Conservation (phyloP, 2,329 filamentous ascomycete species). For the Fusarium guadeloupense region DNA sequence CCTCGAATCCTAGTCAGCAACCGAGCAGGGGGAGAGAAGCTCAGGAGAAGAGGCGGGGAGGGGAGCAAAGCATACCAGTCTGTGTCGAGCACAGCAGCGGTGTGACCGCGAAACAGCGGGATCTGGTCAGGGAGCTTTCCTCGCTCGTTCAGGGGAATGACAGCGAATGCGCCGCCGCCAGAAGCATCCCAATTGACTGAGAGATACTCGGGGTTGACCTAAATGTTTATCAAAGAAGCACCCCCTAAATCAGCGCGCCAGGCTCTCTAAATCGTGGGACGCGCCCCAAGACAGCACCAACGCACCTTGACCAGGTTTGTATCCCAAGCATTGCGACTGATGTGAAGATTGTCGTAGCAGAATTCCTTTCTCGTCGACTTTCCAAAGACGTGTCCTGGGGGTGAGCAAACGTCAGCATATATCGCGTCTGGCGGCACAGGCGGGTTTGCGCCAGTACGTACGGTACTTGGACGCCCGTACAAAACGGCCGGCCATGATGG, state of each 20-base stretch:
- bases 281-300: conserved; percentile 53
- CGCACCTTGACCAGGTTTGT: conserved; percentile 96
- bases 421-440: conserved; percentile 33
- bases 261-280: conserved; percentile 24
- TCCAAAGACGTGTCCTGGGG: conserved; percentile 94
- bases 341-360: conserved; percentile 97
- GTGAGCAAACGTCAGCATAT: conserved; percentile 44
- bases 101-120: conserved; percentile 95
- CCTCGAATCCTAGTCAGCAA: conserved; percentile 58
- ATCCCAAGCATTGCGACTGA: conserved; percentile 99
- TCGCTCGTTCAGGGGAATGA: conserved; percentile 88
- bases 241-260: conserved; percentile 41
- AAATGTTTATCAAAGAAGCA: conserved; percentile 35
- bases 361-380: conserved; percentile 95
- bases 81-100: conserved; percentile 93
- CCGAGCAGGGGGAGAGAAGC: not conserved
- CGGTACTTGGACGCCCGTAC: conserved; percentile 75
- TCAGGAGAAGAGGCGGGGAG: conserved; percentile 15
- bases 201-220: conserved; percentile 96
- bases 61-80: conserved; percentile 76
- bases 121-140: conserved; percentile 93
- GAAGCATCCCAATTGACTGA: conserved; percentile 98
- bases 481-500: conserved; percentile 69
- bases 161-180: conserved; percentile 95
- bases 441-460: conserved; percentile 54